A percentile compares a stretch with the other conserved stretches of the same genome.
Evolutionary conservation across 1,284 basidiomycete species (phyloP).

Genomic region (Cryptococcus floricola): DNA sequence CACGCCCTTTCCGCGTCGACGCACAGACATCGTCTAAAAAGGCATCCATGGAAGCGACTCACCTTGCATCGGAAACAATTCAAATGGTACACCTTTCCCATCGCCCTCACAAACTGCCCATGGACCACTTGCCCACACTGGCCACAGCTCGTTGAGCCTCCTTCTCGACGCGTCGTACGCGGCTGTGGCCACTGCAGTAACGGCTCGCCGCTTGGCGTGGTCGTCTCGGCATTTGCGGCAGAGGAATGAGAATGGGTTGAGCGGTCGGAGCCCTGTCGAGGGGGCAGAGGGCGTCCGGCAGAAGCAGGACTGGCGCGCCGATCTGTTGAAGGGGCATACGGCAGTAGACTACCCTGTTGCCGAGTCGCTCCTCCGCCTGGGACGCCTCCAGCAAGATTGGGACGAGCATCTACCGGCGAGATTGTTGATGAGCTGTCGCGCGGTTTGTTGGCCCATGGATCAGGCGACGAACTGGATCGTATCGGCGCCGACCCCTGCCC

Average conservation of each 20-base stretch:
- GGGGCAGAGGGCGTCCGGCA: background rate
- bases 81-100: conserved; percentile 90
- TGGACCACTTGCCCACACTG: conserved; percentile 46
- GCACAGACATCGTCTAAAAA: background rate
- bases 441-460: conserved; percentile 22
- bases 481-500: conserved; percentile 19
- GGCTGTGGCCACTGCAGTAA: conserved; percentile 16
- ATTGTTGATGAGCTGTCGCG: conserved; percentile 17
- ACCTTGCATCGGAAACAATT: conserved; percentile 97
- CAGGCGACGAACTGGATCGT: conserved; percentile 38
- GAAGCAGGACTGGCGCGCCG: conserved; percentile 1
- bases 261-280: background rate
- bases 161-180: conserved; percentile 16
- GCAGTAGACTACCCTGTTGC: background rate
- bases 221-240: background rate
- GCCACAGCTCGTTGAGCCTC: conserved; percentile 36
- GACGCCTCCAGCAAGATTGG: conserved; percentile 11
- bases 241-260: conserved; percentile 6
- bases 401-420: conserved; percentile 30
- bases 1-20: background rate
- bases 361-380: background rate
- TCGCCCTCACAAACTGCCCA: conserved; percentile 92
- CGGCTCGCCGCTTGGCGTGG: conserved; percentile 6
- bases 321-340: background rate
- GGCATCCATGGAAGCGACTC: conserved; percentile 34